A percentile compares a stretch with the other conserved stretches of the same genome.
phyloP scores from a whole-genome alignment of 2,329 filamentous ascomycete species.

The Penicillium griseofulvum region DNA sequence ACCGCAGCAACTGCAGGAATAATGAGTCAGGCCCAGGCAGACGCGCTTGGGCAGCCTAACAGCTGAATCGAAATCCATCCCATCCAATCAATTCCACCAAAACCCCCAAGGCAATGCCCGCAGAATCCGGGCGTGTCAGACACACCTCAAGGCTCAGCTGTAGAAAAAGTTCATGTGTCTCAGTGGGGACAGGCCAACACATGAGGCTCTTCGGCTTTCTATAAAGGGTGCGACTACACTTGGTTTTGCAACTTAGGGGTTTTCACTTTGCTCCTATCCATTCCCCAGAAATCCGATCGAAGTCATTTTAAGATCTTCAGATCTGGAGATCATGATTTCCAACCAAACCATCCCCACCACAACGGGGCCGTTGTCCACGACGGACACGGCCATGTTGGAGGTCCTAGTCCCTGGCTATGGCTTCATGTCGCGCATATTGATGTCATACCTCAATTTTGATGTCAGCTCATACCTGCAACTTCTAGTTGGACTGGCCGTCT shows the following conservation, averaged over 20 bases:
- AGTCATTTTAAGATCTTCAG: not conserved
- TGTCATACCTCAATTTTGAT: slow-evolving; percentile 60
- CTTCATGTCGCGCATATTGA: slow-evolving; percentile 53
- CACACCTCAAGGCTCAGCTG: not conserved
- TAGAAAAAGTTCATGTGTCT: not conserved
- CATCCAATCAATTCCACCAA: not conserved
- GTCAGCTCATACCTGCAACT: slow-evolving; percentile 62
- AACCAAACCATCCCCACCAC: slow-evolving; percentile 16
- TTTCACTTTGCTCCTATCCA: not conserved
- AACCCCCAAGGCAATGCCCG: not conserved
- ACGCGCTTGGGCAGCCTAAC: not conserved
- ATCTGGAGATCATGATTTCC: slow-evolving; percentile 15
- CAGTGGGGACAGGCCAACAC: not conserved
- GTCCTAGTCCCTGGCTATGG: slow-evolving; percentile 66
- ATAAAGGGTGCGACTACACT: not conserved
- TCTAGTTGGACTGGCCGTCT: slow-evolving; percentile 51
- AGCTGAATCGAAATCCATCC: not conserved
- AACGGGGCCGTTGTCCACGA: slow-evolving; percentile 12
- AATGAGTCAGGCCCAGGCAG: slow-evolving; percentile 7
- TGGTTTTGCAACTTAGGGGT: not conserved
- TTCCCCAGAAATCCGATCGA: not conserved
- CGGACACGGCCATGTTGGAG: slow-evolving; percentile 49
- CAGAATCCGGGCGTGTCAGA: not conserved
- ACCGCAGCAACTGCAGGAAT: not conserved
- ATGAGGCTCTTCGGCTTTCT: not conserved